phyloP scores from a whole-genome alignment of 345 rosid species.

The Rubroshorea leprosula region DNA sequence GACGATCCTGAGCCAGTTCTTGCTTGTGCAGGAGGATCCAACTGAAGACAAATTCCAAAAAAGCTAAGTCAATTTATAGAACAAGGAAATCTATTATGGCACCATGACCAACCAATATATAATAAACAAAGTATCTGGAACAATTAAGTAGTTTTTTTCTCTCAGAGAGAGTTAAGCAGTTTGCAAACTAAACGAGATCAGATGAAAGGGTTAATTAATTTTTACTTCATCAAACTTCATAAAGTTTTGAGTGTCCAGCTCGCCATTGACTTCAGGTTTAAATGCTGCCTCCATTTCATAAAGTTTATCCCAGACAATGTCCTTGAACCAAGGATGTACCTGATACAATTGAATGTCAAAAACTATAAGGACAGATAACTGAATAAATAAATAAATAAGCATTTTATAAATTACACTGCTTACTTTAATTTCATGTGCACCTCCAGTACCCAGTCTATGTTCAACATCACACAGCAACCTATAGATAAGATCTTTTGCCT shows the following conservation, averaged over 20 bases:
- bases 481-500: constrained; percentile 87
- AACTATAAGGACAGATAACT: constrained; percentile 12
- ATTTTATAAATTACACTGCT: constrained; percentile 19
- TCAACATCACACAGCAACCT: constrained; percentile 85
- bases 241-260: constrained; percentile 90
- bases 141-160: background rate
- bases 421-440: constrained; percentile 86
- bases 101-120: constrained; percentile 1
- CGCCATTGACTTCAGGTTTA: constrained; percentile 90
- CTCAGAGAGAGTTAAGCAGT: no score
- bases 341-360: constrained; percentile 28
- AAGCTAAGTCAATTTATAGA: constrained; percentile 5
- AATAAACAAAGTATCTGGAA: constrained; percentile 11
- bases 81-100: constrained; percentile 1
- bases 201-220: background rate
- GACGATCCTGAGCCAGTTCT: constrained; percentile 72
- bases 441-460: constrained; percentile 83
- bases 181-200: no score
- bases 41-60: constrained; percentile 32
- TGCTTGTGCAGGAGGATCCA: constrained; percentile 66
- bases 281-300: constrained; percentile 94
- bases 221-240: constrained; percentile 96
- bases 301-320: constrained; percentile 72
- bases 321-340: constrained; percentile 95
- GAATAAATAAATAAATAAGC: constrained; percentile 16